phyloP scores from a whole-genome alignment of 1,284 basidiomycete genomes.

The Moniliella sp. region DNA sequence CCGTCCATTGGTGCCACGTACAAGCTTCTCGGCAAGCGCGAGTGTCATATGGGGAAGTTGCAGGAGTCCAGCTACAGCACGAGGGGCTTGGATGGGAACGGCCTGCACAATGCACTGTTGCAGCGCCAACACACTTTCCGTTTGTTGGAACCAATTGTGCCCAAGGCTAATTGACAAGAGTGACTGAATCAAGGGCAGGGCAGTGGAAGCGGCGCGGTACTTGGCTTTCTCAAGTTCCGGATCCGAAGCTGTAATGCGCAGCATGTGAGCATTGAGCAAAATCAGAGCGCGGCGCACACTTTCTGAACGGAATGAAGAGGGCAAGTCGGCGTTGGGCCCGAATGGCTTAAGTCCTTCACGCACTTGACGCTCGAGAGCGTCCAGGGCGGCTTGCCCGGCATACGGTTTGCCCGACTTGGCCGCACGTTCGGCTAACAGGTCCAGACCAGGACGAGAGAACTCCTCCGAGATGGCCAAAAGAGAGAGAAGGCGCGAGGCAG shows the following conservation, averaged over 20 bases:
- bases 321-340: too few relatives aligned
- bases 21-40: conserved; percentile 7
- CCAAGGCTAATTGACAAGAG: conserved; percentile 62
- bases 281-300: too few relatives aligned
- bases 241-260: too few relatives aligned
- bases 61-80: conserved; percentile 12
- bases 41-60: conserved; percentile 25
- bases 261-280: too few relatives aligned
- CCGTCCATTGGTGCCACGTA: conserved; percentile 7
- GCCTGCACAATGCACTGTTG: conserved; percentile 71
- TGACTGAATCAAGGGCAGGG: conserved; percentile 47
- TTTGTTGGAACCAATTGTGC: conserved; percentile 73
- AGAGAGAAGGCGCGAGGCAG: conserved; percentile 51
- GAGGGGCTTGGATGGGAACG: conserved; percentile 36
- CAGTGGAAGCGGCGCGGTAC: conserved; percentile 13
- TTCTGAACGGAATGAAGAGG: too few relatives aligned
- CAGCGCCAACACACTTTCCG: conserved; percentile 56
- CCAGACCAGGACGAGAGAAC: conserved; percentile 41
- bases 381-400: too few relatives aligned
- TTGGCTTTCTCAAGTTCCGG: too few relatives aligned
- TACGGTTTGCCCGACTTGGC: too few relatives aligned
- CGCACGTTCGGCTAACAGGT: too few relatives aligned
- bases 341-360: too few relatives aligned
- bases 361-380: too few relatives aligned
- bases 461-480: conserved; percentile 54